Base-by-base conservation (phyloP, 768 basidiomycete species). In the Lactifluus volemus region DNA sequence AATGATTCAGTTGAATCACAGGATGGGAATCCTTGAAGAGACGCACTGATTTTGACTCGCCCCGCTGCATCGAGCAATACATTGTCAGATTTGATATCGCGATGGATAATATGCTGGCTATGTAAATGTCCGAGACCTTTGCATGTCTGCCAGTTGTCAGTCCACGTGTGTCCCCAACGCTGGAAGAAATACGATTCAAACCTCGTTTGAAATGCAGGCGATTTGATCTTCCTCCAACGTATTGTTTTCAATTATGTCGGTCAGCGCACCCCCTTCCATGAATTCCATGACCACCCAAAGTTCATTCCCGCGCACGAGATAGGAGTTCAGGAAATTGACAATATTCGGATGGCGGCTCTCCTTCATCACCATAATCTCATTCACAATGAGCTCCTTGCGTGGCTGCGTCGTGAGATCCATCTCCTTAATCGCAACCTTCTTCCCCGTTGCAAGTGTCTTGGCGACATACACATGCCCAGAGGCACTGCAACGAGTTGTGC, bases 281-380 rank as follows among this genome's bases (percentile, higher is more conserved):
- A 91, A 96, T 75, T 98, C 94, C 94, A 96, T 98, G 60, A 96
- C 93, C 48, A 97, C 93, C 94, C 94, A 98, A 25, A 97, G 82
- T 70, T 96, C 93, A 55, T 81, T 87, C 71, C 79, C 86, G 74
- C 88, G 89, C 55, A 97, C 84, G 48, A 98, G 81, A 73, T 94
- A 97, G 25, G 90, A 84, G 6, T 96, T 90, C 45, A 96, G 74
- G 75, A 92, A 98, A 74, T 96, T 96, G 77, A 98, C 94, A 60
- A 98, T 95, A 69, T 97, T 98, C 34, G 93, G 92, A 71, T 97
- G 94, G 64, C 94, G 92, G 30, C 91, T 93, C 73, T 95, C 97
- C 73, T 94, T 96, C 96, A 99, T 98, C 67, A 99, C 97, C 63
- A 98, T 78, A 67, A 97, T 98, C 74, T 98, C 94, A 68, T 98